Evolutionary conservation across 768 basidiomycete species (phyloP).

Genomic region (Fistulinella prunicolor): DNA sequence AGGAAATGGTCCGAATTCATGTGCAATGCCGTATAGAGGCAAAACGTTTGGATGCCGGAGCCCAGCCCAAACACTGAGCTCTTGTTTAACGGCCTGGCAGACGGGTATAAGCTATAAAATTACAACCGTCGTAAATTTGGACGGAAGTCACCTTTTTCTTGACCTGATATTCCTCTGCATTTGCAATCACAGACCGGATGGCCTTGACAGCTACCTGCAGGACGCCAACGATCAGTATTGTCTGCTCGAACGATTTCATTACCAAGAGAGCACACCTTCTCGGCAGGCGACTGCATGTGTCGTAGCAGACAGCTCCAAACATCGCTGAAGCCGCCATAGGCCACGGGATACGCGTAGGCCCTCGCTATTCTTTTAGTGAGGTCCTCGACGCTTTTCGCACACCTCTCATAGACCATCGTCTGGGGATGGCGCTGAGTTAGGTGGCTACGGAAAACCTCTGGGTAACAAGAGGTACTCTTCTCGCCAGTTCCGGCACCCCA

Average conservation of each 20-base stretch:
- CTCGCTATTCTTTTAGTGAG: conserved; percentile 20
- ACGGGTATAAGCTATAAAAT: conserved; percentile 5
- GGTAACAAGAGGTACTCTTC: not conserved
- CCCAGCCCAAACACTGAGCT: conserved; percentile 30
- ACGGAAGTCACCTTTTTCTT: conserved; percentile 15
- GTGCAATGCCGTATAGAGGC: conserved; percentile 27
- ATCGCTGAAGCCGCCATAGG: conserved; percentile 31
- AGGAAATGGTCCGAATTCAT: conserved; percentile 25
- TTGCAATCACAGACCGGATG: conserved; percentile 11
- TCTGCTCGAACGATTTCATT: not conserved
- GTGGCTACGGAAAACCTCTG: not conserved
- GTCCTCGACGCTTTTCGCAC: not conserved
- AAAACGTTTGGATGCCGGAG: conserved; percentile 31
- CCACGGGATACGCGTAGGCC: conserved; percentile 19
- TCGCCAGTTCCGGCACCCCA: conserved; percentile 4
- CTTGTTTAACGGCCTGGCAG: conserved; percentile 25
- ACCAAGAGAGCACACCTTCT: conserved; percentile 11
- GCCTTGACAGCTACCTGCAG: conserved; percentile 28
- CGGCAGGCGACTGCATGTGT: not conserved
- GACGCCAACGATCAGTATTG: not conserved
- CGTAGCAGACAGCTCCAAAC: conserved; percentile 24
- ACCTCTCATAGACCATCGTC: not conserved
- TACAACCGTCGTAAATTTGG: not conserved
- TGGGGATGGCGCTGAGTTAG: not conserved
- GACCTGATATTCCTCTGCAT: not conserved